These are phyloP conservation scores for Jaltomata sinuosa DNA, from an alignment of 257 asterid genomes.

Conservation along the genomic window DNA sequence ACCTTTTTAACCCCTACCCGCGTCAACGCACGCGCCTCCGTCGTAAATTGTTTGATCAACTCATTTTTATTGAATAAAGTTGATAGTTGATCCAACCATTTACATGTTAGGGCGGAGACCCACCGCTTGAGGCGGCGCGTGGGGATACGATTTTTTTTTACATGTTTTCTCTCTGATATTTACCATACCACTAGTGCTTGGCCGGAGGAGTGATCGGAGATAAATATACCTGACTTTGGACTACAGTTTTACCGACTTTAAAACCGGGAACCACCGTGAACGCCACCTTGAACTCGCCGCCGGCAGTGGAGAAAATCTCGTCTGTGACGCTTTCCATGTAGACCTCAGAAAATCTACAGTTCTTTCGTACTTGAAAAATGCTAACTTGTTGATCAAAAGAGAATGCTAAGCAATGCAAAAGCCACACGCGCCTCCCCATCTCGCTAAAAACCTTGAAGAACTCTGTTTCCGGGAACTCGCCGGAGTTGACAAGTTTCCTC, in stretches of 20 bases:
- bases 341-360: slow-evolving; percentile 55
- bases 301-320: slow-evolving; percentile 40
- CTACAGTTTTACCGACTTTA: slow-evolving; percentile 61
- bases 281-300: slow-evolving; percentile 49
- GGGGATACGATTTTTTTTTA: not conserved
- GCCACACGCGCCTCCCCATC: slow-evolving; percentile 91
- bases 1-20: not conserved
- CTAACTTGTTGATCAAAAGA: slow-evolving; percentile 50
- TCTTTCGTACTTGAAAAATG: slow-evolving; percentile 46
- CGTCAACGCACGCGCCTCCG: slow-evolving; percentile 17
- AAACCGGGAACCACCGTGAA: slow-evolving; percentile 97
- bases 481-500: slow-evolving; percentile 61
- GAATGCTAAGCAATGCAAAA: slow-evolving; percentile 58
- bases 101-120: not conserved
- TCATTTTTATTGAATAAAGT: not conserved
- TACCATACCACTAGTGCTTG: slow-evolving; percentile 2
- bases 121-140: slow-evolving; percentile 19
- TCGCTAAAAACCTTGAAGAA: slow-evolving; percentile 76
- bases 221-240: slow-evolving; percentile 88
- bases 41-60: not conserved
- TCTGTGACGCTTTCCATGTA: slow-evolving; percentile 83
- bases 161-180: not conserved
- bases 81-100: not conserved
- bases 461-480: slow-evolving; percentile 80
- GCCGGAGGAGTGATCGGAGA: slow-evolving; percentile 24